A percentile compares a stretch with the other conserved stretches of the same genome.
Evolutionary conservation across 208 protist species (phyloP).

Genomic region (Polymyxa betae): DNA sequence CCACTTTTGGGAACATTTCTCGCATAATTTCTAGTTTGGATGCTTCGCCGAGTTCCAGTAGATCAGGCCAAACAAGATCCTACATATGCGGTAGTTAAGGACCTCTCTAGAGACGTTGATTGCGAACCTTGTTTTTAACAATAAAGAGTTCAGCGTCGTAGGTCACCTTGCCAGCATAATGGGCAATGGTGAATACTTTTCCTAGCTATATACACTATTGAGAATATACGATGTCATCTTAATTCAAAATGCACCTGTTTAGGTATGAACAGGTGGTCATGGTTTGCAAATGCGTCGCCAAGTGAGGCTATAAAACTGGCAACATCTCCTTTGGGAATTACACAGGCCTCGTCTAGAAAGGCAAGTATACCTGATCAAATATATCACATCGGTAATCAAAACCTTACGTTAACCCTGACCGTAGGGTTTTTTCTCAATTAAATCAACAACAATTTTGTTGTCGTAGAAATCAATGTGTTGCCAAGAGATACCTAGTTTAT

Average conservation of each 20-base stretch:
- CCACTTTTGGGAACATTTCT: slow-evolving; percentile 45
- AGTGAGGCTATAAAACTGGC: not conserved
- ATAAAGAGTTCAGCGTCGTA: not conserved
- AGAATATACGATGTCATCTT: too few relatives aligned
- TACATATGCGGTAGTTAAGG: not conserved
- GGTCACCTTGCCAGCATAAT: slow-evolving; percentile 20
- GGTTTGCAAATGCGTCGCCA: not conserved
- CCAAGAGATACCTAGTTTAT: too few relatives aligned
- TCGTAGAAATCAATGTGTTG: slow-evolving; percentile 90
- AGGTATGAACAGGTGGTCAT: not conserved
- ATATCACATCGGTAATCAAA: too few relatives aligned
- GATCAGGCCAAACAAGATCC: slow-evolving; percentile 47
- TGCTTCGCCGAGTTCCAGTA: slow-evolving; percentile 37
- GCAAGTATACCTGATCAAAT: slow-evolving; percentile 34
- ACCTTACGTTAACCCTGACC: not conserved
- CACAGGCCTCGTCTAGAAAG: slow-evolving; percentile 57
- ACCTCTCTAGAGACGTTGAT: too few relatives aligned
- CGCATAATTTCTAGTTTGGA: slow-evolving; percentile 32
- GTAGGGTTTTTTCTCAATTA: slow-evolving; percentile 40
- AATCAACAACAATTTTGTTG: slow-evolving; percentile 86
- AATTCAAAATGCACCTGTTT: too few relatives aligned
- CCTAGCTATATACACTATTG: too few relatives aligned
- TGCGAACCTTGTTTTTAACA: slow-evolving; percentile 40
- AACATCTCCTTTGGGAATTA: slow-evolving; percentile 45
- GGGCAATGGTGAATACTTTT: not conserved